Conservation (phyloP, 2,329 filamentous ascomycete species). For the Fusarium sambucinum region DNA sequence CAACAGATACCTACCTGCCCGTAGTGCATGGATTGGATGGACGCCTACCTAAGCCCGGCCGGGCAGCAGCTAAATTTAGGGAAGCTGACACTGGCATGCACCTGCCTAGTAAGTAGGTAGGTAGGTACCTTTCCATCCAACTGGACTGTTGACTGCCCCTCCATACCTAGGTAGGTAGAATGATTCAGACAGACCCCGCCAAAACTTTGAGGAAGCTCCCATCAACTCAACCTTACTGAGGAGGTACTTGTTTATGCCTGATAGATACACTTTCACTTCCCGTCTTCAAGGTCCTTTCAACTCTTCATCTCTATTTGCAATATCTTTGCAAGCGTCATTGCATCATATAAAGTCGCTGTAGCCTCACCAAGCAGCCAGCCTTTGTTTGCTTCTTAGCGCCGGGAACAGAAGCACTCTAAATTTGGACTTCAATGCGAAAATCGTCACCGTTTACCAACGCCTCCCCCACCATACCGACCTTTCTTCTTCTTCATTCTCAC, state of each 20-base stretch:
- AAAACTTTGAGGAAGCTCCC: slow-evolving; percentile 44
- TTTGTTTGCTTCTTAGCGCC: slow-evolving; percentile 21
- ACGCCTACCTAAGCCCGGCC: no score
- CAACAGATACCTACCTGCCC: neutral
- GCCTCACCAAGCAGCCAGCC: neutral
- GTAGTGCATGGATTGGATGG: no score
- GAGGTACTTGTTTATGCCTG: slow-evolving; percentile 28
- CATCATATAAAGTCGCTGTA: slow-evolving; percentile 1
- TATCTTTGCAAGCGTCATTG: neutral
- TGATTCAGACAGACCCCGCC: slow-evolving; percentile 49
- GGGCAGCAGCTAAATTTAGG: neutral
- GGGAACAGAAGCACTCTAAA: slow-evolving; percentile 18
- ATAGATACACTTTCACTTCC: slow-evolving; percentile 12
- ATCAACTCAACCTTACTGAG: slow-evolving; percentile 2
- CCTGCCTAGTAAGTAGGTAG: no score
- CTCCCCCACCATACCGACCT: slow-evolving; percentile 28
- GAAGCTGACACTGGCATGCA: slow-evolving; percentile 15
- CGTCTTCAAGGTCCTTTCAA: neutral
- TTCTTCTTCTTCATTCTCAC: slow-evolving; percentile 18
- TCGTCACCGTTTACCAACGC: slow-evolving; percentile 33
- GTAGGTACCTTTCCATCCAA: neutral
- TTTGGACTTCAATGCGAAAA: slow-evolving; percentile 31
- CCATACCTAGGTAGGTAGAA: no score
- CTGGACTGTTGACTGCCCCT: slow-evolving; percentile 48
- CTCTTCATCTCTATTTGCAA: neutral